Evolutionary conservation across 257 asterid genomes (phyloP).

Genomic region (Solanum ahanhuiri): DNA sequence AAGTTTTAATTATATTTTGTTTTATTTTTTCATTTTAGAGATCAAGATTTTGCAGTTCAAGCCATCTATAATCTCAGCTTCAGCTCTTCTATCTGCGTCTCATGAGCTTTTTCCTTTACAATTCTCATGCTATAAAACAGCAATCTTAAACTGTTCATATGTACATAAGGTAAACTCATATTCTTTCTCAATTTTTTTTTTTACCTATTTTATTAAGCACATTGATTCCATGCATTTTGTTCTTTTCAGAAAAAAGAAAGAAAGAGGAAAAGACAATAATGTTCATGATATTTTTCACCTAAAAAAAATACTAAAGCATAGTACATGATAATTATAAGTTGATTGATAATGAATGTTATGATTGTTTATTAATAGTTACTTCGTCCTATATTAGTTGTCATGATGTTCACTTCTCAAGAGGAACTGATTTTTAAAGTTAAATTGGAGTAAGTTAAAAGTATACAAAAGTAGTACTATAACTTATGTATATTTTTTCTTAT

Average conservation of each 20-base stretch:
- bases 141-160: conserved; percentile 31
- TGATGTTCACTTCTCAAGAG: too few relatives aligned
- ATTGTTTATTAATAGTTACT: neutral
- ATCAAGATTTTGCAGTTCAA: conserved; percentile 43
- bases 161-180: conserved; percentile 34
- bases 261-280: neutral
- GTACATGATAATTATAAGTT: neutral
- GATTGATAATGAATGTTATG: neutral
- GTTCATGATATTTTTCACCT: neutral
- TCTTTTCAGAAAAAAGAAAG: neutral
- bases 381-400: too few relatives aligned
- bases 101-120: conserved; percentile 46
- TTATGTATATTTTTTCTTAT: too few relatives aligned
- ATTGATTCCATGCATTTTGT: neutral
- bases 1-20: too few relatives aligned
- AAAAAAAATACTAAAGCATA: neutral
- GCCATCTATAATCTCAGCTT: conserved; percentile 54
- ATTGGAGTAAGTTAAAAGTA: too few relatives aligned
- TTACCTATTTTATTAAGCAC: neutral
- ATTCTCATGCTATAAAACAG: conserved; percentile 21
- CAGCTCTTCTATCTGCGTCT: conserved; percentile 47
- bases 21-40: conserved; percentile 17
- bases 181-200: neutral
- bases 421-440: too few relatives aligned
- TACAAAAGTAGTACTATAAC: too few relatives aligned